These are phyloP conservation scores for Spinacia oleracea DNA, from an alignment of 179 eudicot species.

Conservation along the genomic window DNA sequence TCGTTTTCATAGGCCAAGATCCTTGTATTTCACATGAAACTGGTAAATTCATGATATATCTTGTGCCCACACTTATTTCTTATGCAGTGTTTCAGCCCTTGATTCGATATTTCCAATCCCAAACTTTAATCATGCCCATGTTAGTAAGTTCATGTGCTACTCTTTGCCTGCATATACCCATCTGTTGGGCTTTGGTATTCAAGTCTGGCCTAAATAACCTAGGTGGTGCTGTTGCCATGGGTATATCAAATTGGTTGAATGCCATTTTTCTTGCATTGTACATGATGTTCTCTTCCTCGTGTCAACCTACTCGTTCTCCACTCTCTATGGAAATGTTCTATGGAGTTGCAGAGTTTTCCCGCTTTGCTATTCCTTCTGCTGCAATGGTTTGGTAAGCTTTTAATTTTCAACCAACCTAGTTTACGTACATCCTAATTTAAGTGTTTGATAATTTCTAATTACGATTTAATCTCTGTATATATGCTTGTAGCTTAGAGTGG, in stretches of 20 bases:
- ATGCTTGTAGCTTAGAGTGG: slow-evolving; percentile 59
- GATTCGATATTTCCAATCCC: slow-evolving; percentile 42
- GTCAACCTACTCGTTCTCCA: slow-evolving; percentile 33
- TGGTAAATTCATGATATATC: slow-evolving; percentile 32
- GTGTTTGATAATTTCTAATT: neutral
- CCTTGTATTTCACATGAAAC: slow-evolving; percentile 47
- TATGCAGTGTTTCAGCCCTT: slow-evolving; percentile 37
- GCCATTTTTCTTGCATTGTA: slow-evolving; percentile 33
- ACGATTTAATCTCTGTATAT: neutral
- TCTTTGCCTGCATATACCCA: slow-evolving; percentile 36
- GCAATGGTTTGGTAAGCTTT: slow-evolving; percentile 46
- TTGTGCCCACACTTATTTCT: slow-evolving; percentile 38
- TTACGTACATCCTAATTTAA: too few species aligned
- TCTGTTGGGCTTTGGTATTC: slow-evolving; percentile 44
- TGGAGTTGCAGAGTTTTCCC: slow-evolving; percentile 34
- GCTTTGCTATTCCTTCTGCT: slow-evolving; percentile 43
- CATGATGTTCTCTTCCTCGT: slow-evolving; percentile 36
- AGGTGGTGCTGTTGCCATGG: slow-evolving; percentile 41
- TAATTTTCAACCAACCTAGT: too few species aligned
- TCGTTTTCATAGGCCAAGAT: slow-evolving; percentile 40
- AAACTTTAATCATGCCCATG: slow-evolving; percentile 43
- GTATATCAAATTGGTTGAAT: slow-evolving; percentile 39
- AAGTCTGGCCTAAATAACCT: slow-evolving; percentile 30
- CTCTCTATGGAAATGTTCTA: slow-evolving; percentile 32
- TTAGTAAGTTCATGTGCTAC: slow-evolving; percentile 28